phyloP scores from a whole-genome alignment of 75 land plant species.

The Cupressus sempervirens region DNA sequence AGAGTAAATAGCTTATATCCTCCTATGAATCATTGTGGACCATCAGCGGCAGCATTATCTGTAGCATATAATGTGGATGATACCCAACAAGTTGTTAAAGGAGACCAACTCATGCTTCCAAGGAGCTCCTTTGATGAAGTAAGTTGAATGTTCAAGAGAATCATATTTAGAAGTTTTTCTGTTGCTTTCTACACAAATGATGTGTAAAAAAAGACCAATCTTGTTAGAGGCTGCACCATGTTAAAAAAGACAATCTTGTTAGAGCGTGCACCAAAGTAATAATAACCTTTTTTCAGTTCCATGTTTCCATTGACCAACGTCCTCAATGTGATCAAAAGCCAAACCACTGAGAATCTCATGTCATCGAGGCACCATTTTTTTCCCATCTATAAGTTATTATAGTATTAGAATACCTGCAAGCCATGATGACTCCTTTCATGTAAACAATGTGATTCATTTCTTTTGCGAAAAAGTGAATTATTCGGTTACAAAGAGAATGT shows the following conservation, averaged over 20 bases:
- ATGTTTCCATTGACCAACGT: background rate
- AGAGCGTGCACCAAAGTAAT: background rate
- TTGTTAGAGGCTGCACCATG: background rate
- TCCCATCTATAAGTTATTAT: background rate
- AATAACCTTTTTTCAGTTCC: background rate
- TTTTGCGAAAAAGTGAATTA: constrained; percentile 3
- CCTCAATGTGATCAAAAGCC: background rate
- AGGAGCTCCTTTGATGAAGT: constrained; percentile 8
- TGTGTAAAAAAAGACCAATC: too few species aligned
- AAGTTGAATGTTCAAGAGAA: constrained; percentile 6
- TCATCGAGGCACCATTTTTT: background rate
- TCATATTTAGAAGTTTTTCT: too few species aligned
- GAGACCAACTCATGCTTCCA: background rate
- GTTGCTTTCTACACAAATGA: background rate
- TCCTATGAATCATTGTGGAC: background rate
- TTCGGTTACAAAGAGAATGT: constrained; percentile 6
- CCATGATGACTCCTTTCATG: background rate
- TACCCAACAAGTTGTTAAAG: background rate
- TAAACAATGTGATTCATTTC: constrained; percentile 3
- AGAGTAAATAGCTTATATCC: background rate
- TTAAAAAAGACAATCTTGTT: background rate
- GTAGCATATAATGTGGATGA: background rate
- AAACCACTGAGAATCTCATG: background rate
- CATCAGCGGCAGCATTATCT: background rate
- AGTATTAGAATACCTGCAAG: background rate